Evolutionary conservation across 2,329 filamentous ascomycete species (phyloP), one percentile per base, ranked within the genome.

Genomic region (Colletotrichum gigasporum): DNA sequence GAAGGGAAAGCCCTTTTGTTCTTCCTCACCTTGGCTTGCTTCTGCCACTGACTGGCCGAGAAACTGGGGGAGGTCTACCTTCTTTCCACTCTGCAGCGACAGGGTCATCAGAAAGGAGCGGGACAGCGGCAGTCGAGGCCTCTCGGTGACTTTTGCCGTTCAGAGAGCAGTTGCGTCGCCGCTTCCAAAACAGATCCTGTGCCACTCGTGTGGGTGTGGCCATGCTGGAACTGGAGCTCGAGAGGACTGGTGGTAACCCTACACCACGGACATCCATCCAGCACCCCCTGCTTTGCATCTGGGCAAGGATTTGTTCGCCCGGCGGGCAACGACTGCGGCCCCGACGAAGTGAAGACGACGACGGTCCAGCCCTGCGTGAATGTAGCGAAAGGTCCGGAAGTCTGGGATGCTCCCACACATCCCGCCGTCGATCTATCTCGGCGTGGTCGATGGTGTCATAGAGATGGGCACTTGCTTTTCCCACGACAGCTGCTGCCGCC

Each of bases 121-220:
- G 54, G 22, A 53, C 16, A 30, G 45, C 47, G 55, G 47, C 18
- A 47, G 39, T 20, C 35, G 30, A 47, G 45, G 5, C 39, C 39
- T 56, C 59, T 51, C 16, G 16, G 57, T 61, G 20, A 37, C 30
- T 37, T 54, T 16, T 54, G 20, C 26, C 39, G n/a, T n/a, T 60
- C 34, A 20, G 34, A 18, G 14, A 10, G 12, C 42, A 59, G 41
- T 64, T 34, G 56, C 56, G 48, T 34, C 48, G 7, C 26, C 12
- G 9, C 24, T 61, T 64, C 56, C 61, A 61, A 64, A 60, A 61
- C 61, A 50, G 20, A 35, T 37, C 42, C 41, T 64, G 61, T 44
- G 22, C 56, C 55, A 47, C 39, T 48, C 22, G 9, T 48, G 34
- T 50, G 41, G 61, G 22, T 45, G 60, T 10, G 48, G 34, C 28